A percentile compares a stretch with the other conserved stretches of the same genome.
Evolutionary conservation across 805 yeast genomes (phyloP).

Genomic region (Yarrowia alimentaria): DNA sequence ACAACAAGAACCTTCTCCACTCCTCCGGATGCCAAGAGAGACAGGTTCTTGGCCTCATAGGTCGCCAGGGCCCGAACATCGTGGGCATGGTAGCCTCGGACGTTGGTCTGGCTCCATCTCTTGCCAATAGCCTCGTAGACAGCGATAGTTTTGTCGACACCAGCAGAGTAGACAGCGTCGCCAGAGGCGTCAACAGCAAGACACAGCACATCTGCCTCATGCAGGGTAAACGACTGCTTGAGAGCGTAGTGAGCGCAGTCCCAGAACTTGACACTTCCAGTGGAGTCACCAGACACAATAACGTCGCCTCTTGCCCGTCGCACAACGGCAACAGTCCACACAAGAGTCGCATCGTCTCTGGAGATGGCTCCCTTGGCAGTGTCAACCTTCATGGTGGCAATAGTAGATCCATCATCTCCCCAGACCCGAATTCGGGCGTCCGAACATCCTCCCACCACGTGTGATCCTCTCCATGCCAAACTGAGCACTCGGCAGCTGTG

Average conservation of each 20-base stretch:
- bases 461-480: conserved; percentile 68
- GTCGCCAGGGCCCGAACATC: conserved; percentile 77
- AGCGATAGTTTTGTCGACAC: conserved; percentile 89
- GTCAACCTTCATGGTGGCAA: conserved; percentile 88
- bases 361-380: conserved; percentile 55
- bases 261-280: conserved; percentile 94
- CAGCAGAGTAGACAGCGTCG: conserved; percentile 74
- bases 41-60: conserved; percentile 65
- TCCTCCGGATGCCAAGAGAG: conserved; percentile 55
- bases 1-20: conserved; percentile 47
- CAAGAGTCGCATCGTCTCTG: conserved; percentile 68
- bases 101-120: conserved; percentile 76
- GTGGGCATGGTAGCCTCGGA: conserved; percentile 76
- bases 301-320: conserved; percentile 50
- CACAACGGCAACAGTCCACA: conserved; percentile 78
- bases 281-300: conserved; percentile 93
- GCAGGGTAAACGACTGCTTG: conserved; percentile 75
- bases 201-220: conserved; percentile 87
- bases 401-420: conserved; percentile 63
- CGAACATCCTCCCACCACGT: conserved; percentile 88
- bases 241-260: conserved; percentile 73
- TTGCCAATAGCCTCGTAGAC: conserved; percentile 55
- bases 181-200: conserved; percentile 60
- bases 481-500: conserved; percentile 79
- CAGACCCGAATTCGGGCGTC: conserved; percentile 90